Conservation (phyloP, 345 rosid genomes). For the Hibiscus trionum region DNA sequence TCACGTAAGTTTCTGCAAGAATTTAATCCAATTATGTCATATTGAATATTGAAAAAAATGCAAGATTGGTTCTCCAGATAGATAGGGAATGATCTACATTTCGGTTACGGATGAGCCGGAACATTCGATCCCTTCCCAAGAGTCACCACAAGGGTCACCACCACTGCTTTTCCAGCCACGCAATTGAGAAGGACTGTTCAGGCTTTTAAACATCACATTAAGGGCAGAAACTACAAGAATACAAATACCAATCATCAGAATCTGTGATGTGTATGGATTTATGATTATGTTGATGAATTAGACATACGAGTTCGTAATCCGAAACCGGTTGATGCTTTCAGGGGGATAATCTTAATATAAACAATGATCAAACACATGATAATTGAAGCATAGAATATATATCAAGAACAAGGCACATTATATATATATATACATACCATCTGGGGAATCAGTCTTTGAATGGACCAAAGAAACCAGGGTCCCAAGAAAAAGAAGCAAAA, state of each 20-base stretch:
- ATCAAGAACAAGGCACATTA: too few species aligned
- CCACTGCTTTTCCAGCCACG: slow-evolving; percentile 71
- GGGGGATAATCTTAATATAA: not conserved
- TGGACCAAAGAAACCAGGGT: slow-evolving; percentile 25
- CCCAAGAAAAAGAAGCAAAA: slow-evolving; percentile 29
- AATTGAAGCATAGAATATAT: not conserved
- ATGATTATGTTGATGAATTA: not conserved
- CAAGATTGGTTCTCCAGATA: not conserved
- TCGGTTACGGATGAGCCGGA: slow-evolving; percentile 70
- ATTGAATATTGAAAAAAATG: not conserved
- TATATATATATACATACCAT: slow-evolving; percentile 29
- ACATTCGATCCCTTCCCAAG: slow-evolving; percentile 89
- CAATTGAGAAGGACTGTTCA: slow-evolving; percentile 57
- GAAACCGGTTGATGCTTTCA: not conserved
- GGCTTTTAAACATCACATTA: slow-evolving; percentile 71
- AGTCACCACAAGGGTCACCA: slow-evolving; percentile 84
- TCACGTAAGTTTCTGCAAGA: slow-evolving; percentile 62
- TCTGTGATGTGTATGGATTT: not conserved
- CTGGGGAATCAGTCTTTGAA: slow-evolving; percentile 52
- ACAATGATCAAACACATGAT: not conserved
- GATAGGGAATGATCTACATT: slow-evolving; percentile 36
- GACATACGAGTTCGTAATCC: not conserved
- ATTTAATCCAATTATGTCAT: not conserved
- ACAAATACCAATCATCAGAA: slow-evolving; percentile 15
- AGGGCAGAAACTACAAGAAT: slow-evolving; percentile 67